Conservation (phyloP, 192 early-diverging fungal genomes). For the Rhizoclosmatium globosum region DNA sequence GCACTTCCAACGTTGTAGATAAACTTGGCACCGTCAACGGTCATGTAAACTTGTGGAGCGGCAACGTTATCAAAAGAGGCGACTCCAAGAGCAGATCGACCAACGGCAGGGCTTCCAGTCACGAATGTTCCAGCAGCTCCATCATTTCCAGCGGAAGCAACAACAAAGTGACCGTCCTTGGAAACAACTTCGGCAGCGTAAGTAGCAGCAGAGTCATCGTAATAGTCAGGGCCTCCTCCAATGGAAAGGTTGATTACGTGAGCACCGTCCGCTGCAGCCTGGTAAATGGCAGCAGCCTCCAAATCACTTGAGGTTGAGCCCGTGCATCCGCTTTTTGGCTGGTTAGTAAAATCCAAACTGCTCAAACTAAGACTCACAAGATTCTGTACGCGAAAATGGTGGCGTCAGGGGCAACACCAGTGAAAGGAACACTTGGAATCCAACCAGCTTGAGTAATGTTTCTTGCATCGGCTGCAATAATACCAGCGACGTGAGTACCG, state of each 20-base stretch:
- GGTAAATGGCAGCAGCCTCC: slow-evolving; percentile 78
- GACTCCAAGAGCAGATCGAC: slow-evolving; percentile 16
- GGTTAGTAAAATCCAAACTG: background rate
- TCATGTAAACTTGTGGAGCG: slow-evolving; percentile 25
- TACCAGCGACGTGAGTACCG: slow-evolving; percentile 64
- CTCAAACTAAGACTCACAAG: slow-evolving; percentile 7
- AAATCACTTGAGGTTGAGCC: slow-evolving; percentile 68
- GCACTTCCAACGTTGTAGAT: background rate
- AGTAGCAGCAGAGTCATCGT: slow-evolving; percentile 64
- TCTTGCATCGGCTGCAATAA: slow-evolving; percentile 49
- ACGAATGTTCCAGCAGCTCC: slow-evolving; percentile 66
- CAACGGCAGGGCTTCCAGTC: slow-evolving; percentile 35
- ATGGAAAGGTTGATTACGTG: slow-evolving; percentile 88
- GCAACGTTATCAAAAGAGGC: slow-evolving; percentile 38
- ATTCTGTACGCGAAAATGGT: slow-evolving; percentile 83
- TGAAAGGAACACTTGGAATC: slow-evolving; percentile 26
- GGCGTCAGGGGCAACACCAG: slow-evolving; percentile 85
- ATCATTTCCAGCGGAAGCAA: slow-evolving; percentile 82
- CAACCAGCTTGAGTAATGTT: slow-evolving; percentile 19
- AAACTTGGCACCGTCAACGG: slow-evolving; percentile 14
- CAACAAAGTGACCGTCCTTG: slow-evolving; percentile 55
- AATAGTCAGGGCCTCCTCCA: slow-evolving; percentile 68
- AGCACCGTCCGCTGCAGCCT: slow-evolving; percentile 73
- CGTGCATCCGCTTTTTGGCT: slow-evolving; percentile 65
- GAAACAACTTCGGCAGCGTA: slow-evolving; percentile 64